These are phyloP conservation scores for Dysphania ambrosioides DNA, from an alignment of 148 eudicot species.

Conservation along the genomic window DNA sequence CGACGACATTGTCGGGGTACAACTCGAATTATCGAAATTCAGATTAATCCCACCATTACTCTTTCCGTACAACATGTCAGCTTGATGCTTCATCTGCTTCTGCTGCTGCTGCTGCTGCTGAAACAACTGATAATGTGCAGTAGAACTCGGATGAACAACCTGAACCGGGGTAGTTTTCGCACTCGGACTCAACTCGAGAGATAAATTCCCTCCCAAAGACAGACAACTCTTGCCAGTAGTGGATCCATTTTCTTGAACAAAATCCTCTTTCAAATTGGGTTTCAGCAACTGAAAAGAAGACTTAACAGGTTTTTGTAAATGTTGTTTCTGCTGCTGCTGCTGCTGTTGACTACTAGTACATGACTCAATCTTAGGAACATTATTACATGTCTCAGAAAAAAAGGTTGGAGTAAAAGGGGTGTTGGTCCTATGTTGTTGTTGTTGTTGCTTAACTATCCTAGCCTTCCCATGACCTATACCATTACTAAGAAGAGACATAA, in stretches of 20 bases:
- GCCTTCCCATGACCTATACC: constrained; percentile 77
- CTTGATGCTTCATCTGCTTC: constrained; percentile 53
- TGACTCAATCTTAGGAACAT: constrained; percentile 15
- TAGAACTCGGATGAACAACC: constrained; percentile 34
- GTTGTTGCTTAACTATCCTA: constrained; percentile 56
- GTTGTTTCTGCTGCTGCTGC: too few species aligned
- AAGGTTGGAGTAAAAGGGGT: constrained; percentile 43
- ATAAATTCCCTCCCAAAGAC: constrained; percentile 45
- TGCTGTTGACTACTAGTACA: constrained; percentile 7
- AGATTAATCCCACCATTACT: constrained; percentile 66
- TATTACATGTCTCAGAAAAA: constrained; percentile 43
- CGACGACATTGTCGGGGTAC: constrained; percentile 71
- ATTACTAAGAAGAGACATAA: constrained; percentile 58
- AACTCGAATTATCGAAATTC: constrained; percentile 62
- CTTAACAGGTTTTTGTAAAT: constrained; percentile 29
- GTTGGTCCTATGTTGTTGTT: constrained; percentile 35
- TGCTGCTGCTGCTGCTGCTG: constrained; percentile 52
- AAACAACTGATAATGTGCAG: constrained; percentile 30
- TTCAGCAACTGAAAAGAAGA: constrained; percentile 43
- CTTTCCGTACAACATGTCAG: constrained; percentile 54
- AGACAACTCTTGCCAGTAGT: constrained; percentile 47
- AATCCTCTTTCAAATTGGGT: constrained; percentile 33
- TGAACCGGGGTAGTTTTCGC: constrained; percentile 48
- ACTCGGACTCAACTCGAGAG: constrained; percentile 40
- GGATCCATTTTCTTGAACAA: constrained; percentile 41